Base-by-base conservation (phyloP, 1,284 basidiomycete species). In the Kalmanozyma brasiliensis region DNA sequence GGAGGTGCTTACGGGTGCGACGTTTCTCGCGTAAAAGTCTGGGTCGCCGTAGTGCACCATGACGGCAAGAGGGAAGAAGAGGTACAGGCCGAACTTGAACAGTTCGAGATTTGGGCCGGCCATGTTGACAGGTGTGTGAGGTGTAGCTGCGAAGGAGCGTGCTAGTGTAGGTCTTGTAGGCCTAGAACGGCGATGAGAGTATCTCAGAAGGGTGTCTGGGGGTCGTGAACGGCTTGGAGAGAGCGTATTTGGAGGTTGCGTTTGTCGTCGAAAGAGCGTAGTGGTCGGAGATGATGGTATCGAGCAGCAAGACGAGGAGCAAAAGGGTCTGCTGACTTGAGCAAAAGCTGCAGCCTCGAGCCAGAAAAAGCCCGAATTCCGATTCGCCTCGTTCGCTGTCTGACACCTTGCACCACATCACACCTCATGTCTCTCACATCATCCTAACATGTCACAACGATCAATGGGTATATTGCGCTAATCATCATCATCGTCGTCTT, bases 11-110 rank as follows among this genome's bases (percentile, higher is more conserved):
- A 92, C 92, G 10, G 93, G 92, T 36, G 91, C 83, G 36, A 94
- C 92, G 72, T 91, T 86, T 40, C 86, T 85, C 43, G 87, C 85
- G 79, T 94, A 95, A 92, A 92, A 96, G 34, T 90, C 87, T 5
- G 92, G 91, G 82, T 93, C 91, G 49, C 93, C 92, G 78, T 91
- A 94, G 82, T 94, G 90, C 49, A 93, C 84, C 84, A 95, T 88
- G 23, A 91, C 88, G 38, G 87, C 85, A 48, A 94, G 87, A 0
- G 93, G 93, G 68, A 94, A 89, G 81, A 93, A 92, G 59, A 95
- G 88, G 83, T 96, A 72, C 42, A 80, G 35, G 24, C 76, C 74
- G 46, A 80, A 80, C 58, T 79, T 80, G 69, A 75, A 77, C 34
- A 74, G 77, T 46, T 77, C 79, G 52, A 76, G 88, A 81, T 91